A percentile compares a stretch with the other conserved stretches of the same genome.
Evolutionary conservation across 2,329 filamentous ascomycete species (phyloP).

Genomic region (Gnomoniopsis sp.): DNA sequence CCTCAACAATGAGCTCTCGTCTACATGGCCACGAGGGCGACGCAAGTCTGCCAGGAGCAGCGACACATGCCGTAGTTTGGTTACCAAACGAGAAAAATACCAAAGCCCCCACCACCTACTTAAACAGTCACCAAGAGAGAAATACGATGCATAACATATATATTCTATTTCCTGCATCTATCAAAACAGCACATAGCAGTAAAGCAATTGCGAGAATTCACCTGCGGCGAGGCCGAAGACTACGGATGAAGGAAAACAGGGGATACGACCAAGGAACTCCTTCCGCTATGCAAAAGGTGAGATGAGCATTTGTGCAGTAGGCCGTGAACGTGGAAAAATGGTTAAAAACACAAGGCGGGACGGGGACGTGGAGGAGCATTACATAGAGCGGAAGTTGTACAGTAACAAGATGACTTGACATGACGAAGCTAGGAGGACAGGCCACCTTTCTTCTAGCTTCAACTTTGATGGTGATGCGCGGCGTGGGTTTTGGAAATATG

Average conservation of each 20-base stretch:
- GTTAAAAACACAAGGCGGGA: no score
- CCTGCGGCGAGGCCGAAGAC: background rate
- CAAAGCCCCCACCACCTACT: no score
- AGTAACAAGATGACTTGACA: background rate
- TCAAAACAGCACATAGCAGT: no score
- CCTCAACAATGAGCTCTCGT: no score
- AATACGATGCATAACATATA: background rate
- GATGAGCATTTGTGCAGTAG: conserved; percentile 8
- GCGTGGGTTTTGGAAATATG: background rate
- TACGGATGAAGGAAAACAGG: background rate
- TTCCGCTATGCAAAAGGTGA: conserved; percentile 15
- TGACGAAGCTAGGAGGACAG: background rate
- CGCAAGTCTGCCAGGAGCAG: no score
- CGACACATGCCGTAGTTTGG: no score
- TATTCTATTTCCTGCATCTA: background rate
- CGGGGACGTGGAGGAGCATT: conserved; percentile 9
- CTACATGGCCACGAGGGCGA: no score
- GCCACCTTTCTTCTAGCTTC: background rate
- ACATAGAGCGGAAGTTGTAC: background rate
- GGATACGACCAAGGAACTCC: background rate
- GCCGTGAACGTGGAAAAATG: background rate
- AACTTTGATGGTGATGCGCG: background rate
- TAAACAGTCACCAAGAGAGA: no score
- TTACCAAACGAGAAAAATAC: no score
- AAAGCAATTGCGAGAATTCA: no score